Evolutionary conservation across 129 eudicot species (phyloP), one percentile per base, ranked within the genome.

Genomic region (Helichrysum umbraculigerum): DNA sequence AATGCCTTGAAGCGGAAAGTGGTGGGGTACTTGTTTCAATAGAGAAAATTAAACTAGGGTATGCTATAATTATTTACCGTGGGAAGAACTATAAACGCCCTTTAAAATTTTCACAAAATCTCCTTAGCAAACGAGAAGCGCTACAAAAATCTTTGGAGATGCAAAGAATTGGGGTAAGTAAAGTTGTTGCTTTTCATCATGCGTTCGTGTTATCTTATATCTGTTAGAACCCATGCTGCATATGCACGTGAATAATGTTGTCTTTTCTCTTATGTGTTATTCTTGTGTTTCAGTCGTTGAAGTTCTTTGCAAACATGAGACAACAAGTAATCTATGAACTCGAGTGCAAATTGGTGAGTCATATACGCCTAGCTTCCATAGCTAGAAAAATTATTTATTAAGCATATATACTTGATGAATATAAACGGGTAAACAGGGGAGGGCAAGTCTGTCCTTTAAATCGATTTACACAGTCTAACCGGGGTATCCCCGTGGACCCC

Each of bases 21-120:
- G 94, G 92, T 20, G 99, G 99, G 44, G 73, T 87, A 64, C 81
- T 95, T 67, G 87, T 95, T 58, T 87, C 96, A 6, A 78, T 95
- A 34, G 97, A 87, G 71, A 89, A 91, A 83, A 81, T 88, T 57
- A 89, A 95, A 87, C 88, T 89, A 64, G 99, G 97, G 77, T 92
- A 95, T 86, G 97, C 92, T 35, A 95, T 95, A 72, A 87, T 91
- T 68, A 80, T 95, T 7, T 95, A 89, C 54, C 92, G 99, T 35
- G 99, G 99, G 15, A 95, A 91, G 84, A 95, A 95, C 83, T 95
- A 91, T 77, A 84, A 78, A 76, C 96, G 99, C 44, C 99, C 99
- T 42, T 57, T 74, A 29, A 81, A 79, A 66, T 32, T 66, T 70
- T 77, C 81, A 37, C 22, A 20, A 37, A 91, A 89, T 67, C 91